Conservation (phyloP, 2,329 filamentous ascomycete species). For the Penicillium sp. region DNA sequence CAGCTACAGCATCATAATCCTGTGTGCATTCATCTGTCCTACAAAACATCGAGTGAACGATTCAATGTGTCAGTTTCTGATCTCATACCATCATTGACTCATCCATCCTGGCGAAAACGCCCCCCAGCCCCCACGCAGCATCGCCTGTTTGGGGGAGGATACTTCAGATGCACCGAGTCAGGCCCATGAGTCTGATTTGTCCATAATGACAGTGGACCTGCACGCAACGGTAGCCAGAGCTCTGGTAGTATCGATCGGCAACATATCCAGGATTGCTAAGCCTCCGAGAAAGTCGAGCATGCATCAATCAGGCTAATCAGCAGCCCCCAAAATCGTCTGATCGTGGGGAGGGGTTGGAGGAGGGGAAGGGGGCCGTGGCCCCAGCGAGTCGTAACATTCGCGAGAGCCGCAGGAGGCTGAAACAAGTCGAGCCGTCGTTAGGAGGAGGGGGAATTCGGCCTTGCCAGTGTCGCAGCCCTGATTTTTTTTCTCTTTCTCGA, state of each 20-base stretch:
- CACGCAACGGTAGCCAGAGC: background rate
- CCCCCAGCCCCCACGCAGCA: conserved; percentile 1
- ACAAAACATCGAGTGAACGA: too few species aligned
- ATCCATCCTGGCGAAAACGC: background rate
- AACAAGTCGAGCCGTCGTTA: conserved; percentile 9
- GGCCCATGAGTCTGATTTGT: background rate
- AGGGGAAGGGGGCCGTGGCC: conserved; percentile 10
- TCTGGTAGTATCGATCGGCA: conserved; percentile 5
- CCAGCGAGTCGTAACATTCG: background rate
- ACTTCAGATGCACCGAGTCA: background rate
- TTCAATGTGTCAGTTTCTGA: background rate
- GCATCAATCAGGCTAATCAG: background rate
- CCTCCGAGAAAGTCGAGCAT: background rate
- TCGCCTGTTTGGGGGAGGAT: background rate
- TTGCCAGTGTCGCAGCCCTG: background rate
- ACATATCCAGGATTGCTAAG: background rate
- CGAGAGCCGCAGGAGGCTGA: conserved; percentile 27
- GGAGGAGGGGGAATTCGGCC: background rate
- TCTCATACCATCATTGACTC: background rate
- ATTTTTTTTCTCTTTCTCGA: background rate
- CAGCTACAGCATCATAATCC: background rate
- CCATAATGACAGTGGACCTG: background rate
- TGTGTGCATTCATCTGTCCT: too few species aligned
- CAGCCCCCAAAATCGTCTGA: conserved; percentile 11
- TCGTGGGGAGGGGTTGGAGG: conserved; percentile 1